These are phyloP conservation scores for Posidonia oceanica DNA, from an alignment of 116 monocot genomes.

Conservation along the genomic window DNA sequence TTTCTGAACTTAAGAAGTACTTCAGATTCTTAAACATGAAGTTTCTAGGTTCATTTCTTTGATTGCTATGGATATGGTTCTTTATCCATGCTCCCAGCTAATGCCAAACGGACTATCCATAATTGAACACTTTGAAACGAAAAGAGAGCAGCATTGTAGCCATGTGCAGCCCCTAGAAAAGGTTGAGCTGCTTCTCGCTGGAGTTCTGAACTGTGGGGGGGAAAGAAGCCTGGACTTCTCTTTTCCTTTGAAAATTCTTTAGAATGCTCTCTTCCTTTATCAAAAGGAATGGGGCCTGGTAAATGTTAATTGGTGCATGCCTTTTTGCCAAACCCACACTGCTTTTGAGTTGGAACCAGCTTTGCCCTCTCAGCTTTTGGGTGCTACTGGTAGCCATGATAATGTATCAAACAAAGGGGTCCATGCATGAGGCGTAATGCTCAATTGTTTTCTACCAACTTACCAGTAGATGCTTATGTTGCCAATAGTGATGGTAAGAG, in stretches of 20 bases:
- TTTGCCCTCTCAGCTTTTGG: background rate
- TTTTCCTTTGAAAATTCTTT: background rate
- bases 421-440: background rate
- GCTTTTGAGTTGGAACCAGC: slow-evolving; percentile 1
- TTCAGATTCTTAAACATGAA: no score
- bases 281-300: slow-evolving; percentile 1
- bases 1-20: no score
- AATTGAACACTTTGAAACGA: background rate
- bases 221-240: background rate
- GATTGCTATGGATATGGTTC: no score
- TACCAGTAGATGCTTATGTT: no score
- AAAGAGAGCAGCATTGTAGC: background rate
- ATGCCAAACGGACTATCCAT: background rate
- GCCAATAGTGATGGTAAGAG: no score
- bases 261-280: background rate
- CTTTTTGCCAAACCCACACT: background rate
- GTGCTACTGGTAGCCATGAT: background rate
- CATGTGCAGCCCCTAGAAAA: slow-evolving; percentile 4
- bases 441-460: no score
- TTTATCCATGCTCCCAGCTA: background rate
- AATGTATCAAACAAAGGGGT: background rate
- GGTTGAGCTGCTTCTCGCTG: slow-evolving; percentile 3
- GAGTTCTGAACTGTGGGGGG: background rate
- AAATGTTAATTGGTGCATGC: background rate
- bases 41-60: no score